A percentile compares a stretch with the other conserved stretches of the same genome.
phyloP scores from a whole-genome alignment of 2,329 filamentous ascomycete genomes.

The Penicillium sp. region DNA sequence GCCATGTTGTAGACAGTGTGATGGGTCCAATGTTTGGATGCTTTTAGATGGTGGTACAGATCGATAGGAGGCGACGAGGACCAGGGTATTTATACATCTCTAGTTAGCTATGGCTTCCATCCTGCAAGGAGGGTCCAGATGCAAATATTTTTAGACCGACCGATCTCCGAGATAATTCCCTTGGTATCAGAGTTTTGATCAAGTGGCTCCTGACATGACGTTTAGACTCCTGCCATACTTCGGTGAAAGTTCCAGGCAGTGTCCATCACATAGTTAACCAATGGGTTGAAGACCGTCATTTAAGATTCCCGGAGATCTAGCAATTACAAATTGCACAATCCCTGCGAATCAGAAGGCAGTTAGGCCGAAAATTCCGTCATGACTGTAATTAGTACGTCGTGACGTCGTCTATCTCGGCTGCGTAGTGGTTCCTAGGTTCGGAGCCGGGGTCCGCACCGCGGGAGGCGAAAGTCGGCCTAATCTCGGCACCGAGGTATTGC shows the following conservation, averaged over 20 bases:
- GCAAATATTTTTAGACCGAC: conserved; percentile 8
- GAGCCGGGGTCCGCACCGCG: no score
- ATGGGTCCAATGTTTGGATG: background rate
- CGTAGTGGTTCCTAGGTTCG: no score
- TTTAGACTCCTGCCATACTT: background rate
- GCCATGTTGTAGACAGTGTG: conserved; percentile 3
- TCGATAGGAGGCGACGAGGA: background rate
- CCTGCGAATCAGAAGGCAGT: no score
- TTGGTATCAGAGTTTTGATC: background rate
- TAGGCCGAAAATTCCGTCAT: no score
- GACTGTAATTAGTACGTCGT: no score
- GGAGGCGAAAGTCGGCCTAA: conserved; percentile 7
- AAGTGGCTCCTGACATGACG: background rate
- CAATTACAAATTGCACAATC: no score
- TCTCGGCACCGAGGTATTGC: conserved; percentile 15
- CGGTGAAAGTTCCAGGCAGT: no score
- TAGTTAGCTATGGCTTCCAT: background rate
- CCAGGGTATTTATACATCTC: background rate
- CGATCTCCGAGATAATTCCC: conserved; percentile 19
- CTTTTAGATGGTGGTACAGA: background rate
- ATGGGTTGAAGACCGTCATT: no score
- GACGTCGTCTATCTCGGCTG: no score
- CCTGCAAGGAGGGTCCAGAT: background rate
- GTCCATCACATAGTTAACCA: no score
- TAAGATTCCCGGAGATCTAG: no score